A percentile compares a stretch with the other conserved stretches of the same genome.
These are phyloP conservation scores for Blastocystis sp. DNA, from an alignment of 352 stramenopile genomes.

Conservation along the genomic window DNA sequence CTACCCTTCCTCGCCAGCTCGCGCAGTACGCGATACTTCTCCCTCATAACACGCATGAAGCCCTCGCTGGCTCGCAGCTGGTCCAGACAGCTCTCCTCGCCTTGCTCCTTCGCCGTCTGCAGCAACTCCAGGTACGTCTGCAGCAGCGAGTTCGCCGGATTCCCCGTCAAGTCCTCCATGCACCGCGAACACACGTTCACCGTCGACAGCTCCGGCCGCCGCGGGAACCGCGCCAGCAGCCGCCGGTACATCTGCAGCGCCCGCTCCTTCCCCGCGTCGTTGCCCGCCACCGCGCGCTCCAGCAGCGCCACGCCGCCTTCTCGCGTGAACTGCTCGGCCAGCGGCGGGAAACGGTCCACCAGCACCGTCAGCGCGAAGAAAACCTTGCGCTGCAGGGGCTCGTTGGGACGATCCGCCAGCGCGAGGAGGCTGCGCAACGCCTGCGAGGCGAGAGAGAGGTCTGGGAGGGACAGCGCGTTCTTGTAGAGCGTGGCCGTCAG, in stretches of 20 bases:
- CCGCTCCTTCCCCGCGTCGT: not conserved
- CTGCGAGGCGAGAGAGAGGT: not conserved
- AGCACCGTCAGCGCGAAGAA: conserved; percentile 9
- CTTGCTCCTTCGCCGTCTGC: not conserved
- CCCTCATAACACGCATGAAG: not conserved
- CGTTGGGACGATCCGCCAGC: not conserved
- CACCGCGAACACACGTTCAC: conserved; percentile 17
- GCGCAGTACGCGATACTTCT: not conserved
- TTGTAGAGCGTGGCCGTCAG: conserved; percentile 16
- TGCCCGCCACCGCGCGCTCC: not conserved
- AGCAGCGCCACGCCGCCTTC: not conserved
- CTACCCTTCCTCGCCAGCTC: not conserved
- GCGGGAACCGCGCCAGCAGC: not conserved
- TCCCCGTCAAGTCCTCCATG: not conserved
- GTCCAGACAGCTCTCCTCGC: not conserved
- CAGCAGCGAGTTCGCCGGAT: not conserved
- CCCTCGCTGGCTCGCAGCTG: not conserved
- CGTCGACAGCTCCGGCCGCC: not conserved
- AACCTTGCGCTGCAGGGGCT: not conserved
- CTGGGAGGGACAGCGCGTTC: not conserved
- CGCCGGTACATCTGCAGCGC: conserved; percentile 5
- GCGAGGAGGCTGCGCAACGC: not conserved
- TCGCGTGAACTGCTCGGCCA: not conserved
- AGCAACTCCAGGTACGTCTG: conserved; percentile 21
- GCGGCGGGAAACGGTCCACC: not conserved